Percentiles rank a stretch among this genome's conserved stretches.
Evolutionary conservation across 176 grass and related monocot species (phyloP).

Genomic region (Ampelocalamus luodianensis): DNA sequence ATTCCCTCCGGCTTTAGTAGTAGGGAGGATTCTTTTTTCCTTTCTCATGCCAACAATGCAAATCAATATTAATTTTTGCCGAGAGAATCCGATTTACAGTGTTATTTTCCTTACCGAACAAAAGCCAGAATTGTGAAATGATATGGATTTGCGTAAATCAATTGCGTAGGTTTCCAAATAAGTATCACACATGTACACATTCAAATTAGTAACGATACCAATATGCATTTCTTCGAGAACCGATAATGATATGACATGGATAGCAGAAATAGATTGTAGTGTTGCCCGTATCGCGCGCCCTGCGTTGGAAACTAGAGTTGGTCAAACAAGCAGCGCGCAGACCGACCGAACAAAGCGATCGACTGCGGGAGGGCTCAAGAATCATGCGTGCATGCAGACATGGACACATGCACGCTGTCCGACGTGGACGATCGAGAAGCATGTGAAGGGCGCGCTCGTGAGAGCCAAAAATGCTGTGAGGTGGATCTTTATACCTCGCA

Average conservation of each 20-base stretch:
- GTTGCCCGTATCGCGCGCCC: background rate
- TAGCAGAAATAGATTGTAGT: background rate
- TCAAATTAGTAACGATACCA: background rate
- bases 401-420: slow-evolving; percentile 29
- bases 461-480: slow-evolving; percentile 78
- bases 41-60: too few species aligned
- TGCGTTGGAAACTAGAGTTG: background rate
- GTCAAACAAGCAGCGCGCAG: slow-evolving; percentile 30
- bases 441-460: slow-evolving; percentile 68
- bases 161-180: too few species aligned
- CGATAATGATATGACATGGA: background rate
- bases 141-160: too few species aligned
- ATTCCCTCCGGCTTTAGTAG: too few species aligned
- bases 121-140: too few species aligned
- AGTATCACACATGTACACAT: too few species aligned
- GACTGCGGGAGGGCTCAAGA: background rate
- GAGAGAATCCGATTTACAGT: too few species aligned
- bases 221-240: background rate
- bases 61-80: too few species aligned
- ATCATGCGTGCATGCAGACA: slow-evolving; percentile 26
- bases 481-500: slow-evolving; percentile 63
- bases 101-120: too few species aligned
- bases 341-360: background rate
- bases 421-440: slow-evolving; percentile 61
- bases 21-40: too few species aligned